Evolutionary conservation across 2,329 filamentous ascomycete species (phyloP).

Genomic region (Orbilia brochopaga): DNA sequence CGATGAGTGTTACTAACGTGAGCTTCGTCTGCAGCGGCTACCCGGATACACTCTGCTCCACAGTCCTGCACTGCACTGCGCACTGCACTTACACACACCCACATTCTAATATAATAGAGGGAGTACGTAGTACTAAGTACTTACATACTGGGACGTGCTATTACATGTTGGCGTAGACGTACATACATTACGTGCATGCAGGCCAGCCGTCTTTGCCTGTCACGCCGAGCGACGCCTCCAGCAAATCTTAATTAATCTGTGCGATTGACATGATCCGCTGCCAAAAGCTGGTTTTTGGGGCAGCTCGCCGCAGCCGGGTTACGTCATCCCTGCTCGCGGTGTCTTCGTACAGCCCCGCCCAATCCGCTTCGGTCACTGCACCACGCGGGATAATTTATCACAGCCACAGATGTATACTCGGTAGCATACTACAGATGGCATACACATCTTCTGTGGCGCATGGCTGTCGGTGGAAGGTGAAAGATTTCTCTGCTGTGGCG

Average conservation of each 20-base stretch:
- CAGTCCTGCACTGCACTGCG: background rate
- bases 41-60: background rate
- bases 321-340: slow-evolving; percentile 38
- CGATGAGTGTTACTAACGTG: background rate
- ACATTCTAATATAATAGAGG: no score
- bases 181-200: background rate
- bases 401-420: slow-evolving; percentile 7
- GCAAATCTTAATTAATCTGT: background rate
- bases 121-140: no score
- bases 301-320: slow-evolving; percentile 10
- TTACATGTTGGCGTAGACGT: background rate
- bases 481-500: no score
- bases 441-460: background rate
- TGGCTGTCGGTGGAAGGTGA: no score
- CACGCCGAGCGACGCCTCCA: background rate
- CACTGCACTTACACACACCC: no score
- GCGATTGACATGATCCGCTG: background rate
- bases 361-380: background rate
- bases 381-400: background rate
- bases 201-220: background rate
- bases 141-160: background rate
- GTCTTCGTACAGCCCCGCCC: background rate
- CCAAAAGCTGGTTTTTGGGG: slow-evolving; percentile 12
- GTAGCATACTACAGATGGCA: no score
- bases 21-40: background rate